phyloP scores from a whole-genome alignment of 2,329 filamentous ascomycete species.

The Trichoderma lentiforme region DNA sequence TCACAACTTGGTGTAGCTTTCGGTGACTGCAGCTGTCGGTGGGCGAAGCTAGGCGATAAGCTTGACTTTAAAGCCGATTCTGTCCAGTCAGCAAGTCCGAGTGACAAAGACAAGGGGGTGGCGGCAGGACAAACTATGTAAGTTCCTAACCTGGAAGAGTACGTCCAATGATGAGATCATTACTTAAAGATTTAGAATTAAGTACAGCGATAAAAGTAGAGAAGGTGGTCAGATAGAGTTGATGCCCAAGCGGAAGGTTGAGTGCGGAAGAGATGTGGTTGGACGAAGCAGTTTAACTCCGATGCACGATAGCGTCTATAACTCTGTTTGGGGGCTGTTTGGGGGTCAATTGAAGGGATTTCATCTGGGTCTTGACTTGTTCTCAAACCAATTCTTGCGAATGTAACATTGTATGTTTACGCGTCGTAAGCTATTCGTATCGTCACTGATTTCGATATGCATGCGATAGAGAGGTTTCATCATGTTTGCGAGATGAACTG shows the following conservation, averaged over 20 bases:
- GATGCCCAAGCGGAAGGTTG: neutral
- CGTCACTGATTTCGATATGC: neutral
- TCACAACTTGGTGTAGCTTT: neutral
- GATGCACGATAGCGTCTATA: neutral
- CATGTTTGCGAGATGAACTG: neutral
- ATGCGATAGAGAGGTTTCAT: neutral
- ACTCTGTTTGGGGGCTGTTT: neutral
- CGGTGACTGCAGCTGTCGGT: neutral
- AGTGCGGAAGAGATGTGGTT: neutral
- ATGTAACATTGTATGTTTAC: neutral
- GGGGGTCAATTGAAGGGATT: neutral
- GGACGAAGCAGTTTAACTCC: neutral
- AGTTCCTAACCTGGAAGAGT: neutral
- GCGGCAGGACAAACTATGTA: too few species aligned
- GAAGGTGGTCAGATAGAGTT: neutral
- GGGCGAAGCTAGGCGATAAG: slow-evolving; percentile 4
- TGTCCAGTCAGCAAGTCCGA: neutral
- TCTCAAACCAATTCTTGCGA: neutral
- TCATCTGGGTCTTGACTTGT: fast-evolving
- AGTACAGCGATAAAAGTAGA: neutral
- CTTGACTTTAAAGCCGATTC: neutral
- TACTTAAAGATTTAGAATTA: neutral
- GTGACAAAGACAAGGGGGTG: neutral
- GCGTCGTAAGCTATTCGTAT: neutral
- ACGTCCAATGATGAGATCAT: neutral